phyloP scores from a whole-genome alignment of 2,329 filamentous ascomycete species.

The Penicillium sumatraense region DNA sequence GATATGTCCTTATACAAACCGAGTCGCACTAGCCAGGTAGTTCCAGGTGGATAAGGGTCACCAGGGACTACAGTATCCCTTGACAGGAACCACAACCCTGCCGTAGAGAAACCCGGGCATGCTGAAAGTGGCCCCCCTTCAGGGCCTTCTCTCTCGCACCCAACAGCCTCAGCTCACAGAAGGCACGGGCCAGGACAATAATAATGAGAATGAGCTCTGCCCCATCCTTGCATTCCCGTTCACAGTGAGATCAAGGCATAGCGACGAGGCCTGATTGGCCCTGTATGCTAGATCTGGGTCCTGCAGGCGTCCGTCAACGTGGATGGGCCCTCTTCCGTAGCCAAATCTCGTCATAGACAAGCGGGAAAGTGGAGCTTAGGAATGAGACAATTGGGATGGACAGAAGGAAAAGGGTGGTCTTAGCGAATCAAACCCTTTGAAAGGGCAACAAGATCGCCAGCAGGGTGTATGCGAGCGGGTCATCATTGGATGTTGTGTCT shows the following conservation, averaged over 20 bases:
- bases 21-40: conserved; percentile 22
- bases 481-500: conserved; percentile 31
- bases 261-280: conserved; percentile 30
- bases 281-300: conserved; percentile 20
- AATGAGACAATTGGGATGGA: conserved; percentile 39
- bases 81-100: conserved; percentile 28
- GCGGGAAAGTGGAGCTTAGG: conserved; percentile 22
- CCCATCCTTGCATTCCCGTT: conserved; percentile 46
- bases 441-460: conserved; percentile 34
- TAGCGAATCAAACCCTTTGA: conserved; percentile 28
- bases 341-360: conserved; percentile 34
- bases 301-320: conserved; percentile 39
- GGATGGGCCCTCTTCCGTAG: conserved; percentile 31
- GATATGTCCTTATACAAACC: conserved; percentile 37
- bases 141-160: conserved; percentile 29
- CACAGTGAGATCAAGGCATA: conserved; percentile 28
- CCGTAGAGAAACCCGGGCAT: conserved; percentile 23
- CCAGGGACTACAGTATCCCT: conserved; percentile 33
- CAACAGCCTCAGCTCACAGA: conserved; percentile 17
- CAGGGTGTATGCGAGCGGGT: conserved; percentile 27
- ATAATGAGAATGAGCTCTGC: conserved; percentile 30
- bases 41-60: conserved; percentile 24
- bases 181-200: conserved; percentile 30
- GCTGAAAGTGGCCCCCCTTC: conserved; percentile 28
- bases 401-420: conserved; percentile 22